These are phyloP conservation scores for Hymenoscyphus scutula DNA, from an alignment of 2,329 filamentous ascomycete species.

Conservation along the genomic window DNA sequence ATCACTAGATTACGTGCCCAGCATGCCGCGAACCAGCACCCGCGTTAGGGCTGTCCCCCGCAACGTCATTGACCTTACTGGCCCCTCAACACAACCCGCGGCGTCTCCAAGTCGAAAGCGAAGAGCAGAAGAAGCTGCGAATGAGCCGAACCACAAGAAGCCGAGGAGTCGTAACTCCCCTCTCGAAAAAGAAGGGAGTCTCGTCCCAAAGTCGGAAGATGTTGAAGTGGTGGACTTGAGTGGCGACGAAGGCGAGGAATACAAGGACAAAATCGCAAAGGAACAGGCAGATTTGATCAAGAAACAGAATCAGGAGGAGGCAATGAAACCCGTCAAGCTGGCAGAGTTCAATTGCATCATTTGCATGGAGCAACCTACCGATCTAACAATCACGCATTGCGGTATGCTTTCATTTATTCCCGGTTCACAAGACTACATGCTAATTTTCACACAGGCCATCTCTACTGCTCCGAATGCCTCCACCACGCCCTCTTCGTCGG, in stretches of 20 bases:
- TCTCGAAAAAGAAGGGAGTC: conserved; percentile 10
- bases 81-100: conserved; percentile 20
- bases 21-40: conserved; percentile 12
- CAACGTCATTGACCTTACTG: conserved; percentile 29
- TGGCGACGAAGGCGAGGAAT: conserved; percentile 29
- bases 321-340: conserved; percentile 50
- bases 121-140: not conserved
- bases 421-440: not conserved
- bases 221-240: conserved; percentile 32
- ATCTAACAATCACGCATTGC: conserved; percentile 63
- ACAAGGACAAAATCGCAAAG: conserved; percentile 30
- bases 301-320: conserved; percentile 44
- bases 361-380: conserved; percentile 61
- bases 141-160: not conserved
- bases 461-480: conserved; percentile 63
- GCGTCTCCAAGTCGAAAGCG: not conserved
- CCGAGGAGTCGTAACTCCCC: not conserved
- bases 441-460: conserved; percentile 49
- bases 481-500: conserved; percentile 59
- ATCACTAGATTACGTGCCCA: not conserved
- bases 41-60: conserved; percentile 11
- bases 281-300: conserved; percentile 32
- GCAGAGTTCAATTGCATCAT: conserved; percentile 63
- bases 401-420: conserved; percentile 47
- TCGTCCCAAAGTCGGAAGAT: conserved; percentile 10